Conservation (phyloP, 1,139 yeast genomes). For the Scheffersomyces illinoinensis region DNA sequence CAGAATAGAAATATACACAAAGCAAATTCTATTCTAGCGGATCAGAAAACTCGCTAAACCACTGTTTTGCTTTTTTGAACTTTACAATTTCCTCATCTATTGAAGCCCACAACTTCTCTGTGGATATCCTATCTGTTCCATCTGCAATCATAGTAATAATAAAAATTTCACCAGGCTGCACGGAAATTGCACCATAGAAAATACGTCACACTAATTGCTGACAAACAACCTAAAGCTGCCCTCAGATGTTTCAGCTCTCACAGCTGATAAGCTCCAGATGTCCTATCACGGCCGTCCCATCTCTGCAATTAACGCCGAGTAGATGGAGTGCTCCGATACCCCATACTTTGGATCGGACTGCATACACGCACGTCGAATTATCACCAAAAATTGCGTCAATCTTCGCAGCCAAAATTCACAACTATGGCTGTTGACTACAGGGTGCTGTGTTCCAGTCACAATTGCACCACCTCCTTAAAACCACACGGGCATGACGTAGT, state of each 20-base stretch:
- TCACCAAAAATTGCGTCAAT: not conserved
- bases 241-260: not conserved
- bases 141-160: not conserved
- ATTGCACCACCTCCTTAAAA: not conserved
- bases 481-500: not conserved
- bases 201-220: not conserved
- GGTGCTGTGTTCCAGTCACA: not conserved
- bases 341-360: not conserved
- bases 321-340: not conserved
- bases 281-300: not conserved
- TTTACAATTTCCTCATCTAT: not conserved
- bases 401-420: not conserved
- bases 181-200: not conserved
- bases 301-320: not conserved
- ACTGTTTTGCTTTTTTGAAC: not conserved
- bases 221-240: not conserved
- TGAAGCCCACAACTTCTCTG: not conserved
- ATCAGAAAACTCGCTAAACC: not conserved
- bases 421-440: constrained; percentile 1
- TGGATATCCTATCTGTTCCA: not conserved
- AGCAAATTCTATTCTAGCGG: not conserved
- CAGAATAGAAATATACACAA: not conserved
- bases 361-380: not conserved
- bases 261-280: not conserved
- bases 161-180: not conserved